Base-by-base conservation (phyloP, 148 eudicot species). In the Cornus suecica region DNA sequence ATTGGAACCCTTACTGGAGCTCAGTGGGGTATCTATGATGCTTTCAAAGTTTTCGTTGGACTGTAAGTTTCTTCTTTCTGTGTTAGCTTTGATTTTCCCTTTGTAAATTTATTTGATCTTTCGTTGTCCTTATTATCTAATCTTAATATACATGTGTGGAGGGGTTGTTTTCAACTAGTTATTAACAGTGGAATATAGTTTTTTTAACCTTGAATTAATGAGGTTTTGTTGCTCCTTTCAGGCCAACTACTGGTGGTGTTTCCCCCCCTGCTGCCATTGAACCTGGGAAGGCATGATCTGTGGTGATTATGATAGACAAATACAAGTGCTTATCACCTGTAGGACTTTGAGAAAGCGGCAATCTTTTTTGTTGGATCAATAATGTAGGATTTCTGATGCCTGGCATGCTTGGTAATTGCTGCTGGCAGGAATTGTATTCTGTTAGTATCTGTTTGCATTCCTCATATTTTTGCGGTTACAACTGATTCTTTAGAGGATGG, bases 1-100 rank as follows among this genome's bases (percentile, higher is more conserved):
- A 69, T 79, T 16, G 82, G 82, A 68, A 69, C 82, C 72, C 82
- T 79, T 63, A 74, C 82, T 16, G 82, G 78, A 69, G 74, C 78
- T 16, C 82, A 79, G 24, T 79, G 78, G 82, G 70, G 65, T 26
- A 74, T 79, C 26, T 79, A 74, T 63, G 82, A 79, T 69, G 70
- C 82, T 69, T 74, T 79, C 69, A 79, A 79, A 73, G 78, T 79
- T 10, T 69, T 68, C 22, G 78, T 74, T 32, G 82, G 82, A 42
- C 78, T 79, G 82, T 79, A 79, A 79, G 74, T 69, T 41, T 66
- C 65, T 24, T 14, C 25, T 65, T 28, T 75, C 32, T 25, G 10
- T 32, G 15, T 62, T 37, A 42, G 8, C 10, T 52, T 14, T 58
- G 62, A 22, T 22, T 1, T 58, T 18, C 6, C 24, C 58, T 52